Base-by-base conservation (phyloP, 495 filamentous ascomycete genomes). In the Penicillium chermesinum region DNA sequence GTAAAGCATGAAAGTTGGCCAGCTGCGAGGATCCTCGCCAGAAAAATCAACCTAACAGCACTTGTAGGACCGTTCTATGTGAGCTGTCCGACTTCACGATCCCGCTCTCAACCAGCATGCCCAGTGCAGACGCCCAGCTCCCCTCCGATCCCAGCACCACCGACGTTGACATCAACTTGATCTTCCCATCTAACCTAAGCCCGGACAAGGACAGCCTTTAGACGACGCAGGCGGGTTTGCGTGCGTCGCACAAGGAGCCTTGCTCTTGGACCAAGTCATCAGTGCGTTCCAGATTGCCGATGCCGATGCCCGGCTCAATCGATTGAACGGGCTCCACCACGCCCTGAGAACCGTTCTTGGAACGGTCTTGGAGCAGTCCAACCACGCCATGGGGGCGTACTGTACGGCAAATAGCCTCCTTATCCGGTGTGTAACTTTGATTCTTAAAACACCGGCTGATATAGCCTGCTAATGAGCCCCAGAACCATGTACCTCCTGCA, bases 241-340 rank as follows among this genome's bases (percentile, higher is more conserved):
- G 16, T 53, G 65, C 3, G 46, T 55, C 15, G 58, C 59, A 1
- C 66, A 70, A 41, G 64, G 64, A 10, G 52, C 57, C 9, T 64
- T 56, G 41, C 58, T 68, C 6, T 38, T 64, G 8, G 65, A 72
- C 22, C 44, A 52, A 38, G 53, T 64, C 3, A 22, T 62, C 3
- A 39, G 53, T 19, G 47, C 19, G 8, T 30, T 56, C 10, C 38
- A 41, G 22, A 48, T 52, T 5, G 35, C 54, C n/a, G 58, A 52
- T 43, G 36, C 37, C 10, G 50, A 52, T 37, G 34, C 30, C n/a
- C 54, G 44, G 49, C 48, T 50, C 12, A 41, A 35, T 39, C 55
- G 51, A 7, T 50, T 64, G 4, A 18, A 44, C 14, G 49, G 41
- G 9, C 32, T 51, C 3, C 55, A 62, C 33, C 48, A 38, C 17